These are phyloP conservation scores for Xenosphaeropsis pyriputrescens DNA, from an alignment of 2,329 filamentous ascomycete genomes.

Conservation along the genomic window DNA sequence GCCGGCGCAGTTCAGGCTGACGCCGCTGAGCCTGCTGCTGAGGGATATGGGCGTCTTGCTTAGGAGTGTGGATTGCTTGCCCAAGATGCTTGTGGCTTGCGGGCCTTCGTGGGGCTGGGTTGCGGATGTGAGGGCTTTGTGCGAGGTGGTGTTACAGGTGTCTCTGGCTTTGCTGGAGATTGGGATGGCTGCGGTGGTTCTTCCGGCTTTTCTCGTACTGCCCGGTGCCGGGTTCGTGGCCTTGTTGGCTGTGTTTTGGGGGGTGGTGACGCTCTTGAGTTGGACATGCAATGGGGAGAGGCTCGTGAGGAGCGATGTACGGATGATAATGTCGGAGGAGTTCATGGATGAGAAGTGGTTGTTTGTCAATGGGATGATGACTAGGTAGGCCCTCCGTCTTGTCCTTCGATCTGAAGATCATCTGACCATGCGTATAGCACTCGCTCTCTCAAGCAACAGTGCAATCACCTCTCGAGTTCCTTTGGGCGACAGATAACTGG, in stretches of 20 bases:
- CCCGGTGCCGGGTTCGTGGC: constrained; percentile 4
- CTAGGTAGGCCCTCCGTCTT: constrained; percentile 3
- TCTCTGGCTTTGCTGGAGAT: constrained; percentile 4
- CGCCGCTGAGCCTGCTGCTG: constrained; percentile 1
- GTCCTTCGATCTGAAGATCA: not conserved
- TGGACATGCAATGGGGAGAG: constrained; percentile 4
- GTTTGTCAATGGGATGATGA: constrained; percentile 6
- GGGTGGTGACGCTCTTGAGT: constrained; percentile 1
- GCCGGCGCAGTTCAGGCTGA: constrained; percentile 2
- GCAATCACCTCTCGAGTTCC: constrained; percentile 53
- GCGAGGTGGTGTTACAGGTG: constrained; percentile 5
- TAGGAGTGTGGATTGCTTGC: constrained; percentile 4
- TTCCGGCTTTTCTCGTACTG: constrained; percentile 5
- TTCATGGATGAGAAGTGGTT: constrained; percentile 6
- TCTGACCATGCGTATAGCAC: constrained; percentile 18
- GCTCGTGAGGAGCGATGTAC: constrained; percentile 1
- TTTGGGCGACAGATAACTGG: constrained; percentile 57
- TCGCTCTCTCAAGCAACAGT: constrained; percentile 51
- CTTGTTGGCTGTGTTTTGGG: not conserved
- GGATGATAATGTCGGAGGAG: not conserved
- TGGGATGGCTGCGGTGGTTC: constrained; percentile 1
- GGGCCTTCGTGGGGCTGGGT: not conserved
- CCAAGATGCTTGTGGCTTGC: not conserved
- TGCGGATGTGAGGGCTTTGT: not conserved
- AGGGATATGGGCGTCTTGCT: constrained; percentile 3